These are phyloP conservation scores for Talaromyces marneffei DNA, from an alignment of 2,329 filamentous ascomycete species.

Conservation along the genomic window DNA sequence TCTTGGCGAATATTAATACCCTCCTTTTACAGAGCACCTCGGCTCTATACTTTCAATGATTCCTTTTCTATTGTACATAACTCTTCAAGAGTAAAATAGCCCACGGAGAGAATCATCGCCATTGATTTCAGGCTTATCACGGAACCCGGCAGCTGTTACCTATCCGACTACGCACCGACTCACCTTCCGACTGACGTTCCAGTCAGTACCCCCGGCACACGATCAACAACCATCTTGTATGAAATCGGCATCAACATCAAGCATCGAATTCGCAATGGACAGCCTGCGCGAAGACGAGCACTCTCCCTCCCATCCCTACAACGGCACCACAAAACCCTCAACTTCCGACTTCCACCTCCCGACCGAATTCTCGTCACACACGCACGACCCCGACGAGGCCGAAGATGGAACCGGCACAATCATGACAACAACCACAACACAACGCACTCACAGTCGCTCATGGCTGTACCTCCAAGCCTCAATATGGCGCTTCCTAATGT, in stretches of 20 bases:
- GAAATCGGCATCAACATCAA: background rate
- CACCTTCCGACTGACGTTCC: background rate
- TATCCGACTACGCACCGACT: too few relatives aligned
- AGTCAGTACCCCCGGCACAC: background rate
- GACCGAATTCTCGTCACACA: background rate
- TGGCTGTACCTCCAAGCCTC: slow-evolving; percentile 58
- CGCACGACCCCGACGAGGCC: background rate
- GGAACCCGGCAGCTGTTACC: background rate
- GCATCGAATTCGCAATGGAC: background rate
- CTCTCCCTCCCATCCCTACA: background rate
- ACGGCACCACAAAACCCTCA: background rate
- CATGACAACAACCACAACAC: background rate
- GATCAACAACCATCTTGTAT: background rate
- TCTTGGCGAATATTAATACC: background rate
- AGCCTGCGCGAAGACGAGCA: background rate
- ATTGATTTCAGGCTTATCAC: background rate
- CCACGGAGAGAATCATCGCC: background rate
- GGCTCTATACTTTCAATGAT: background rate
- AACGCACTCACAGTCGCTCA: slow-evolving; percentile 41
- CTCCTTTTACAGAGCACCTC: background rate
- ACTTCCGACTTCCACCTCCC: background rate
- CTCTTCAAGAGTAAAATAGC: background rate
- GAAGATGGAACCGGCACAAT: background rate
- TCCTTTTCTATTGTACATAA: background rate
- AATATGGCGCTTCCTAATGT: slow-evolving; percentile 63